Evolutionary conservation across 768 basidiomycete genomes (phyloP), one percentile per base, ranked within the genome.

Genomic region (Lactarius quietus): DNA sequence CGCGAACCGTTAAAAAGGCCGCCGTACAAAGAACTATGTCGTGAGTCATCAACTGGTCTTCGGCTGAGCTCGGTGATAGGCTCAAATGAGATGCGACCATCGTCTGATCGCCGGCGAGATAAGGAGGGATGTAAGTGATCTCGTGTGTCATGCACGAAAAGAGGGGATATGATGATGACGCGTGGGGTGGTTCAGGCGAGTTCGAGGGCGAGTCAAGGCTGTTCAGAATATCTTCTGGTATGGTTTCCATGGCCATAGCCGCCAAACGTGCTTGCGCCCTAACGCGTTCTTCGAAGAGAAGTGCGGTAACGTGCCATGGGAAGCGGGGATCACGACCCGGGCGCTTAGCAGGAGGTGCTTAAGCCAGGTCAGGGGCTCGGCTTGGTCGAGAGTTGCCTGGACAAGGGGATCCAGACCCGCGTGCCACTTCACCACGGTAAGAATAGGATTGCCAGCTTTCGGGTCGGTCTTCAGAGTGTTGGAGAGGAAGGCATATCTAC

Each of bases 291-390:
- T 91, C 87, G 66, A 87, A 78, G 15, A 89, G 82, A 59, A 88
- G 76, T 3, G 90, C 89, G 10, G 89, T 85, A 56, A 91, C 71
- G 72, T 86, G 79, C 86, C 88, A 86, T 4, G 81, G 81, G 45
- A 82, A 79, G 48, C 83, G 80, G 54, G 62, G 68, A 31, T 68
- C 66, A 39, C 70, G 67, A 57, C 71, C 73, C 45, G 74, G 74
- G 60, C 73, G 79, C 65, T 78, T 84, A 55, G 86, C 83, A 56
- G 76, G 67, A 82, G 72, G 63, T 90, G 87, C 70, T 84, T 88
- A 33, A 91, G 75, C 90, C 90, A 92, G 8, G 85, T 84, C 54
- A 88, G 78, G 8, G 90, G 88, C 71, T 92, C 90, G 0, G 83
- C 81, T 59, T 81, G 80, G 61, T 88, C 88, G 29, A 92, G 72